phyloP scores from a whole-genome alignment of 805 yeast species.

The Ogataea nonfermentans region DNA sequence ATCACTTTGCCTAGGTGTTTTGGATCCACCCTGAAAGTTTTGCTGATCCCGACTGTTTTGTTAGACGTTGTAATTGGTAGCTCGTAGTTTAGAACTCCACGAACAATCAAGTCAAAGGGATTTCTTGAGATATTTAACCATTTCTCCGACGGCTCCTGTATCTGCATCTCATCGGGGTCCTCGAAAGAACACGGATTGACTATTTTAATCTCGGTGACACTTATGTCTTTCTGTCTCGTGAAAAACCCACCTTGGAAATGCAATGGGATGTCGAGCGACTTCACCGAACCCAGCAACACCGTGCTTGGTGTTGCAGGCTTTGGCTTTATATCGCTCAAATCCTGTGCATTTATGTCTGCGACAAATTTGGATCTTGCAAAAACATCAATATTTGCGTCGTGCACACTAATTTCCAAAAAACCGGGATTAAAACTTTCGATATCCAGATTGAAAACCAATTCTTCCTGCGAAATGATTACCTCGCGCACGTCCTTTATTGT shows the following conservation, averaged over 20 bases:
- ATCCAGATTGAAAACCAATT: constrained; percentile 72
- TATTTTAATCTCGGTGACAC: constrained; percentile 69
- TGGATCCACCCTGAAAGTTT: constrained; percentile 58
- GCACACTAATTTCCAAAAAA: constrained; percentile 61
- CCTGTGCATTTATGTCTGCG: constrained; percentile 10
- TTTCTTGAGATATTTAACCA: constrained; percentile 75
- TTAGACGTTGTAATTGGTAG: constrained; percentile 59
- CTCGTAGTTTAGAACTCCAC: constrained; percentile 78
- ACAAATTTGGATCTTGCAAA: constrained; percentile 71
- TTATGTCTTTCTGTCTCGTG: constrained; percentile 53
- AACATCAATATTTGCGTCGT: constrained; percentile 72
- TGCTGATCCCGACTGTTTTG: constrained; percentile 61
- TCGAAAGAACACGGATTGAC: constrained; percentile 62
- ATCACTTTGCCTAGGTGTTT: constrained; percentile 12
- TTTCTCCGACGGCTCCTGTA: constrained; percentile 38
- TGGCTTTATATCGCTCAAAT: not conserved
- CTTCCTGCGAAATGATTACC: constrained; percentile 78
- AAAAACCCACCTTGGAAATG: constrained; percentile 77
- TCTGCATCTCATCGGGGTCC: constrained; percentile 12
- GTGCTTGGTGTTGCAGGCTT: constrained; percentile 38
- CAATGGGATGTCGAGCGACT: constrained; percentile 67
- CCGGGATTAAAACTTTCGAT: constrained; percentile 89
- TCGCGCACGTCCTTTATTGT: constrained; percentile 61
- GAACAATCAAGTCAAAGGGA: constrained; percentile 81
- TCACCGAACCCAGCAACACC: constrained; percentile 69